A percentile compares a stretch with the other conserved stretches of the same genome.
These are phyloP conservation scores for Suillus luteus DNA, from an alignment of 768 basidiomycete species.

Conservation along the genomic window DNA sequence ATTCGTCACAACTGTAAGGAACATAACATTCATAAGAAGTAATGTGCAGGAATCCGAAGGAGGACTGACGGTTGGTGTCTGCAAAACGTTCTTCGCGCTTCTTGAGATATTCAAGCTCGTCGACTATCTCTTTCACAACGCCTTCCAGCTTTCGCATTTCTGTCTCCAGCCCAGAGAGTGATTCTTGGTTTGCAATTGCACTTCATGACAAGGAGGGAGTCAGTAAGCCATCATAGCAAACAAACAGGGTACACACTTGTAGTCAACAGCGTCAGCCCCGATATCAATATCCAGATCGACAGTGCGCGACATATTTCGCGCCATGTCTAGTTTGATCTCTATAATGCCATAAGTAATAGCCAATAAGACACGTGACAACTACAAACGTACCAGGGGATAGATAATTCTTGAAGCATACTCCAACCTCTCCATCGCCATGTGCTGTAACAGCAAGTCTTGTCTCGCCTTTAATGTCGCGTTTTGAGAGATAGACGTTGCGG, in stretches of 20 bases:
- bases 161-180: constrained; percentile 90
- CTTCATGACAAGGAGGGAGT: constrained; percentile 41
- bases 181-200: constrained; percentile 98
- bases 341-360: background rate
- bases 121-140: constrained; percentile 89
- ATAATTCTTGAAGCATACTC: constrained; percentile 90
- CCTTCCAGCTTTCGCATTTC: constrained; percentile 99
- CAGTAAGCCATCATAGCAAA: constrained; percentile 5
- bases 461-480: constrained; percentile 86
- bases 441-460: constrained; percentile 92
- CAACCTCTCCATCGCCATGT: constrained; percentile 91
- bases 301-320: constrained; percentile 56
- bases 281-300: constrained; percentile 97
- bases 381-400: constrained; percentile 67
- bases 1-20: constrained; percentile 81
- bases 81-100: constrained; percentile 87
- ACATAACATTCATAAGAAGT: constrained; percentile 6
- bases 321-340: constrained; percentile 52
- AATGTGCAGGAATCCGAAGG: background rate
- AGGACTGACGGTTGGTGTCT: constrained; percentile 80
- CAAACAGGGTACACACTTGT: constrained; percentile 70
- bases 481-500: constrained; percentile 89
- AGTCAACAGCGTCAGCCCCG: constrained; percentile 97
- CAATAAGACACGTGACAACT: background rate
- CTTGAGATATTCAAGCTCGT: constrained; percentile 92